Evolutionary conservation across 1,284 basidiomycete genomes (phyloP).

Genomic region (Cystobasidium sp.): DNA sequence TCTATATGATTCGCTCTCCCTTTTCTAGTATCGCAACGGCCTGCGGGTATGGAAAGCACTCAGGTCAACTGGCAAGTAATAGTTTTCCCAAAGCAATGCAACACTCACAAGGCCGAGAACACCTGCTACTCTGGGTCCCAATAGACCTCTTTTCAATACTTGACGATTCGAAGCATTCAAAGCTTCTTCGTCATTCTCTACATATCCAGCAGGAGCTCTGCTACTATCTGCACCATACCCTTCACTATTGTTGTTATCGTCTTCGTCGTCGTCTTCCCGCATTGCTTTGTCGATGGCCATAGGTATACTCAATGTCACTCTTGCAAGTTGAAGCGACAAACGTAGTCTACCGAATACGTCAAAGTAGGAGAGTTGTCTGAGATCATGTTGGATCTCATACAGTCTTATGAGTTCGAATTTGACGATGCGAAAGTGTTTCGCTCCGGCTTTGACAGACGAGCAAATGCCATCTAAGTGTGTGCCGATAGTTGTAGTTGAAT

Average conservation of each 20-base stretch:
- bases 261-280: conserved; percentile 50
- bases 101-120: conserved; percentile 49
- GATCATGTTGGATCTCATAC: conserved; percentile 75
- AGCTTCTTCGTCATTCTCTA: conserved; percentile 26
- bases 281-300: conserved; percentile 75
- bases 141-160: conserved; percentile 45
- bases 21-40: conserved; percentile 51
- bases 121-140: conserved; percentile 49
- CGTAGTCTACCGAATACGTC: conserved; percentile 76
- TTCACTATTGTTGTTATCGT: conserved; percentile 21
- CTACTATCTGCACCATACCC: neutral
- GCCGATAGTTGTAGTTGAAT: too few relatives aligned
- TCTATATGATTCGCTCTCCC: conserved; percentile 48
- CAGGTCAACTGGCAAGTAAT: neutral
- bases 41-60: conserved; percentile 1
- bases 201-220: conserved; percentile 12
- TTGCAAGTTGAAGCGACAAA: conserved; percentile 74
- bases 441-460: too few relatives aligned
- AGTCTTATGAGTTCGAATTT: conserved; percentile 72
- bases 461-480: too few relatives aligned
- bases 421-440: conserved; percentile 73
- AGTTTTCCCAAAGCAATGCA: too few relatives aligned
- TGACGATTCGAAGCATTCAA: conserved; percentile 42
- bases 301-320: conserved; percentile 77
- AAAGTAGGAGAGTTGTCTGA: conserved; percentile 75